A percentile compares a stretch with the other conserved stretches of the same genome.
These are phyloP conservation scores for Fusarium temperatum DNA, from an alignment of 2,329 filamentous ascomycete genomes.

Conservation along the genomic window DNA sequence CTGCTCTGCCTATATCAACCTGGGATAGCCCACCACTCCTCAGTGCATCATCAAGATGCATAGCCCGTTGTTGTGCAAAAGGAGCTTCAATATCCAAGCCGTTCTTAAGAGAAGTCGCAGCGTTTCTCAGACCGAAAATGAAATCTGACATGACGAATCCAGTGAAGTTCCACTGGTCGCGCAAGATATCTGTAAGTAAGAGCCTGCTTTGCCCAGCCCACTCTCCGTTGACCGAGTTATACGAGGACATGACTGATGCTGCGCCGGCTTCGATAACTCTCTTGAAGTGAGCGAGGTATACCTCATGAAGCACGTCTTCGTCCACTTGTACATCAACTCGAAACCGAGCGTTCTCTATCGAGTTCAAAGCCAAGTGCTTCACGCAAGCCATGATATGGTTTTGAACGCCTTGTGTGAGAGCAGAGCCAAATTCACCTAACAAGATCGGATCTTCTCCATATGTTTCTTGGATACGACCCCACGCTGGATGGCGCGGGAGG, in stretches of 20 bases:
- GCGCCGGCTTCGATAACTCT: constrained; percentile 26
- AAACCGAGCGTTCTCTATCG: constrained; percentile 37
- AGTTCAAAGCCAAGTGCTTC: constrained; percentile 38
- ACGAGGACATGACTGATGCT: constrained; percentile 28
- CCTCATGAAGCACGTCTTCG: constrained; percentile 27
- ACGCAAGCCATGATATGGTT: constrained; percentile 36
- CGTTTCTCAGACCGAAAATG: constrained; percentile 31
- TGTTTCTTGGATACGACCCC: constrained; percentile 38
- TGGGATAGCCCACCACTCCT: not conserved
- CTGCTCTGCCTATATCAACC: constrained; percentile 7
- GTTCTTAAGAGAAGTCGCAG: constrained; percentile 18
- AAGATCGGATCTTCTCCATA: constrained; percentile 36
- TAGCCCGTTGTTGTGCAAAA: constrained; percentile 14
- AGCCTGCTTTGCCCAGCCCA: constrained; percentile 32
- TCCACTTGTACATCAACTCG: constrained; percentile 32
- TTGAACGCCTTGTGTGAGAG: constrained; percentile 27
- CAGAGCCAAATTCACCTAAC: constrained; percentile 32
- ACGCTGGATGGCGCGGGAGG: constrained; percentile 37
- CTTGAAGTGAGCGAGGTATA: constrained; percentile 33
- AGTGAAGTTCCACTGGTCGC: constrained; percentile 27
- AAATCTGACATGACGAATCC: constrained; percentile 32
- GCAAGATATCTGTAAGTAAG: constrained; percentile 23
- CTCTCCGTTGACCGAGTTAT: constrained; percentile 33
- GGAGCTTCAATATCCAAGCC: constrained; percentile 38
- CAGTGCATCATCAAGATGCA: not conserved